Evolutionary conservation across 306 rosid species (phyloP), one percentile per base, ranked within the genome.

Genomic region (Acacia crassicarpa): DNA sequence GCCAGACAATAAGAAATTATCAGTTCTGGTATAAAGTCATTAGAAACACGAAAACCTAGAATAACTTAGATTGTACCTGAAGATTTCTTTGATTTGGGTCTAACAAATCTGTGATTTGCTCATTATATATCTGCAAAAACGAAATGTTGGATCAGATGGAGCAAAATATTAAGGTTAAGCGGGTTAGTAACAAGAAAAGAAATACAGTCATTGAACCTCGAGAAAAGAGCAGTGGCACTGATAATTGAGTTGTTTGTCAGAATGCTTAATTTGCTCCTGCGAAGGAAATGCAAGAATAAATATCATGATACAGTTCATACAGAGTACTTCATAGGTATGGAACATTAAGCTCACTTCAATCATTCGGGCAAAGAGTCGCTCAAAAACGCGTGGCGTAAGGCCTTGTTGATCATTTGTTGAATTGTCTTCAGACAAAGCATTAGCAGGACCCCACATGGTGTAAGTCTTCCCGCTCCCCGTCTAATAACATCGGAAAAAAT

Each of bases 401-500:
- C 99, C 99, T 86, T 89, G 94, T 75, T 91, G 97, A 75, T 94
- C 94, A 46, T 86, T 84, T 43, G 89, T 80, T 81, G 79, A 68
- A 81, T 90, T 91, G 61, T 81, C 97, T 54, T 88, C 95, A 10
- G 82, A 82, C 88, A 92, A 88, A 78, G 93, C 86, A 78, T 96
- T 96, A 81, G 99, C 90, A 78, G 99, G 99, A 86, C 99, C 99
- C 99, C 99, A 96, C 92, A 96, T 96, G 5, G 99, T 96, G 70
- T 92, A 96, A 15, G 99, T 96, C 90, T 96, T 96, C 40, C 99
- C 99, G 23, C 99, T 96, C 80, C 99, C 99, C 16, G 99, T 96
- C 99, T 94, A 72, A 67, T 46, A 41, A 75, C 44, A 77, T 81
- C 70, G 46, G 67, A 70, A 78, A 63, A 79, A 77, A 72, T 35